These are phyloP conservation scores for Hyparrhenia diplandra DNA, from an alignment of 176 grass and related monocot species.

Conservation along the genomic window DNA sequence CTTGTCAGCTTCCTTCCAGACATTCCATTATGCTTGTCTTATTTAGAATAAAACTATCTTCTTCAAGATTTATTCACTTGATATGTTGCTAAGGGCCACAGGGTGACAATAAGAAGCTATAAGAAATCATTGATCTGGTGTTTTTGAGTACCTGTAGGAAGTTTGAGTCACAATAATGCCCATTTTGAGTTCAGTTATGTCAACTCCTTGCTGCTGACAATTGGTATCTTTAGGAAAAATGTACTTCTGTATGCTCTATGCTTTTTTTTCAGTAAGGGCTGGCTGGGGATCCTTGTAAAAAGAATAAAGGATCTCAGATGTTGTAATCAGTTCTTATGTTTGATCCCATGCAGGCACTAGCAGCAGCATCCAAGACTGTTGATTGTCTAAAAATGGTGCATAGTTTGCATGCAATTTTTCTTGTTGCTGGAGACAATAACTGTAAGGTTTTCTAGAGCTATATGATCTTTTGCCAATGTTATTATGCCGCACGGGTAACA, in stretches of 20 bases:
- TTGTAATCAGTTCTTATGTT: constrained; percentile 35
- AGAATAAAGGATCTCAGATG: constrained; percentile 33
- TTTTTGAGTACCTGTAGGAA: neutral
- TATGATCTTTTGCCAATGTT: neutral
- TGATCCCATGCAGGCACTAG: constrained; percentile 66
- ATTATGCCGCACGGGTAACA: too few species aligned
- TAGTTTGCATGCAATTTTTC: constrained; percentile 87
- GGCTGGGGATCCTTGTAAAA: too few species aligned
- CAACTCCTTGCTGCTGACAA: neutral
- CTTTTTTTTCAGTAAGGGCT: constrained; percentile 1
- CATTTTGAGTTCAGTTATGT: neutral
- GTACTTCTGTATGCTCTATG: neutral
- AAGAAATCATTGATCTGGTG: neutral
- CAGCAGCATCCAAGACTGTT: constrained; percentile 93
- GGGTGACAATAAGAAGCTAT: neutral
- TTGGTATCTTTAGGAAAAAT: constrained; percentile 4
- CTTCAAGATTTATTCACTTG: constrained; percentile 1
- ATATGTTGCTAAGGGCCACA: neutral
- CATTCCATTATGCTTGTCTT: neutral
- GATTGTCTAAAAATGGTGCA: constrained; percentile 88
- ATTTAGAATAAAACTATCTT: neutral
- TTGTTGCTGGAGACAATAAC: constrained; percentile 66
- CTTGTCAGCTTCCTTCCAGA: neutral
- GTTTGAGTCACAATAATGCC: neutral
- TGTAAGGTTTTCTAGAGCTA: constrained; percentile 41